A percentile compares a stretch with the other conserved stretches of the same genome.
Evolutionary conservation across 2,329 filamentous ascomycete species (phyloP).

Genomic region (Meredithiella fracta): DNA sequence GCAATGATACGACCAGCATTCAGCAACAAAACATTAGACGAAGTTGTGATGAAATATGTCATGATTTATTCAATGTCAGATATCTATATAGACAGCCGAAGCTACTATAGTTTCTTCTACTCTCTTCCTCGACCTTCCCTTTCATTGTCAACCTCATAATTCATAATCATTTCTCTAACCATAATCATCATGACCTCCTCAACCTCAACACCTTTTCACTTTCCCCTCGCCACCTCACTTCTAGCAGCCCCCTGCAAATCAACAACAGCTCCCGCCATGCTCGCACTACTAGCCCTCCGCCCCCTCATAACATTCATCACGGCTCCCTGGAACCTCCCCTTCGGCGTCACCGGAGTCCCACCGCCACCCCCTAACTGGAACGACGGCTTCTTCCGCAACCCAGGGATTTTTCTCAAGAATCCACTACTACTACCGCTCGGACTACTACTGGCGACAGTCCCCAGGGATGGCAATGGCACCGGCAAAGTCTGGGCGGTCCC

Average conservation of each 20-base stretch:
- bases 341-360: not conserved
- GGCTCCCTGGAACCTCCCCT: not conserved
- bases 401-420: constrained; percentile 6
- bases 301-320: not conserved
- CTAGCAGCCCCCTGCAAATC: not conserved
- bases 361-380: not conserved
- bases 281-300: not conserved
- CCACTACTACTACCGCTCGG: too few relatives aligned
- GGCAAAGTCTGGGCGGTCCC: constrained; percentile 1
- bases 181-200: not conserved
- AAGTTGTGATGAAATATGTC: too few relatives aligned
- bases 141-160: too few relatives aligned
- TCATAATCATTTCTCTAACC: not conserved
- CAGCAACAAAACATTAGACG: too few relatives aligned
- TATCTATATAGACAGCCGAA: too few relatives aligned
- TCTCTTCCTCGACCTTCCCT: too few relatives aligned
- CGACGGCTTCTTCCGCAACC: constrained; percentile 1
- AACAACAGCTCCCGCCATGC: not conserved
- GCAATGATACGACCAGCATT: too few relatives aligned
- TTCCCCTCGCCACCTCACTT: not conserved
- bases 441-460: not conserved
- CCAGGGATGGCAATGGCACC: too few relatives aligned
- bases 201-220: not conserved
- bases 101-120: too few relatives aligned
- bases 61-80: too few relatives aligned